Percentiles rank a stretch among this genome's conserved stretches.
Evolutionary conservation across 2,329 filamentous ascomycete genomes (phyloP).

Genomic region (Cladophialophora immunda): DNA sequence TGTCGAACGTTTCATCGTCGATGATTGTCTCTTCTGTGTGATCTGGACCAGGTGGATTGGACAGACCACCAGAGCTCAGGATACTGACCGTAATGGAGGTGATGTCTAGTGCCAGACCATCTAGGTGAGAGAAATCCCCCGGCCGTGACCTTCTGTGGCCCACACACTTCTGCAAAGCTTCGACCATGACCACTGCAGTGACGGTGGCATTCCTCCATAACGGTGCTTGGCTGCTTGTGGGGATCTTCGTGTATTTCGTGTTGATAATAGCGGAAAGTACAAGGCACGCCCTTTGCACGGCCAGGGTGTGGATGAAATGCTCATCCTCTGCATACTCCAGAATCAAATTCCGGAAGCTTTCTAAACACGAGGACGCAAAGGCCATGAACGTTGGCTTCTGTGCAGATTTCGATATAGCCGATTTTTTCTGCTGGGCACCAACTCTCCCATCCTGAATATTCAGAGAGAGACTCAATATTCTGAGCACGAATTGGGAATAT

Average conservation of each 20-base stretch:
- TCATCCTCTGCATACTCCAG: constrained; percentile 24
- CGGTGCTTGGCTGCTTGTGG: constrained; percentile 73
- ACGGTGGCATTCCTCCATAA: constrained; percentile 84
- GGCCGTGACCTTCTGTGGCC: background rate
- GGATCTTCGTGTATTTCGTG: constrained; percentile 81
- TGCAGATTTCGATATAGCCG: constrained; percentile 27
- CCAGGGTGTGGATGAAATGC: constrained; percentile 22
- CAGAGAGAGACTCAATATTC: constrained; percentile 77
- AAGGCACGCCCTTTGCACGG: constrained; percentile 63
- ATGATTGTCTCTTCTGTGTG: constrained; percentile 53
- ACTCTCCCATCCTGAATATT: constrained; percentile 39
- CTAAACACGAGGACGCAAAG: constrained; percentile 63
- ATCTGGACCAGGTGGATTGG: constrained; percentile 48
- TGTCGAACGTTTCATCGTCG: constrained; percentile 82
- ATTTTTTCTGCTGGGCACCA: constrained; percentile 21
- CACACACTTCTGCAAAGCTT: constrained; percentile 48
- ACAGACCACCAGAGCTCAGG: constrained; percentile 68
- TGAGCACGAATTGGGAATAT: constrained; percentile 75
- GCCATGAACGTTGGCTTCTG: constrained; percentile 81
- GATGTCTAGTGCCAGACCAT: constrained; percentile 51
- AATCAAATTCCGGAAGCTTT: constrained; percentile 29
- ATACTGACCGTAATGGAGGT: constrained; percentile 74
- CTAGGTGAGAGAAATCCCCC: constrained; percentile 10
- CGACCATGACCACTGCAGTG: constrained; percentile 70
- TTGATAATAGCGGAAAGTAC: constrained; percentile 75